Base-by-base conservation (phyloP, 257 asterid species). In the Cordia subcordata region DNA sequence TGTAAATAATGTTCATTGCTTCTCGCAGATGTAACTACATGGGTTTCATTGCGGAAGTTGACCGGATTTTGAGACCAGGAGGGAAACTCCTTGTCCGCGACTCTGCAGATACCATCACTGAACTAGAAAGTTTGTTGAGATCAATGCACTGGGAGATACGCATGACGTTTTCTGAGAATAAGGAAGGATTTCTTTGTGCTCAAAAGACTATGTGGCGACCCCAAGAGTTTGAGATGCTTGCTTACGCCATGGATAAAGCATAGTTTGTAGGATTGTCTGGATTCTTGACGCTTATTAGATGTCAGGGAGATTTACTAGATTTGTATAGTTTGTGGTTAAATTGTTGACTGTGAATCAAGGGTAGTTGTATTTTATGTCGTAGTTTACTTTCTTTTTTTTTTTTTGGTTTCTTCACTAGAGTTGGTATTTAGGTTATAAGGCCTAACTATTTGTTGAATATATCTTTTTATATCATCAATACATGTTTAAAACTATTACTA, bases 31-130 rank as follows among this genome's bases (percentile, higher is more conserved):
- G 98, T 64, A 81, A 77, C 65, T 65, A 69, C 39, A 70, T 76
- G 70, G 90, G 80, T 55, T 70, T 90, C 61, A 94, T 90, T 35
- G 81, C 94, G 4, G 98, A 90, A 72, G 87, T 67, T 53, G 99
- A 88, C 69, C 88, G 99, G 15, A 82, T 88, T 59, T 81, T 92
- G 72, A 85, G 99, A 73, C 96, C 96, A 1, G 90, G 72, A 55
- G 99, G 99, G n/a, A 88, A 75, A 71, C 82, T 92, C 69, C 88
- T 92, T 8, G 75, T 92, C 47, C 85, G 99, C 42, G 96, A 92
- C 78, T 76, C 62, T 11, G 88, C 62, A 4, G 94, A 86, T 50
- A 64, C 68, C 23, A 66, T 88, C 56, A 76, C 23, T 33, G 96
- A 88, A 71, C 82, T 92, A 0, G 96, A 92, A 70, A 73, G 42